Conservation (phyloP, 768 basidiomycete species). For the Arthromyces matolae region DNA sequence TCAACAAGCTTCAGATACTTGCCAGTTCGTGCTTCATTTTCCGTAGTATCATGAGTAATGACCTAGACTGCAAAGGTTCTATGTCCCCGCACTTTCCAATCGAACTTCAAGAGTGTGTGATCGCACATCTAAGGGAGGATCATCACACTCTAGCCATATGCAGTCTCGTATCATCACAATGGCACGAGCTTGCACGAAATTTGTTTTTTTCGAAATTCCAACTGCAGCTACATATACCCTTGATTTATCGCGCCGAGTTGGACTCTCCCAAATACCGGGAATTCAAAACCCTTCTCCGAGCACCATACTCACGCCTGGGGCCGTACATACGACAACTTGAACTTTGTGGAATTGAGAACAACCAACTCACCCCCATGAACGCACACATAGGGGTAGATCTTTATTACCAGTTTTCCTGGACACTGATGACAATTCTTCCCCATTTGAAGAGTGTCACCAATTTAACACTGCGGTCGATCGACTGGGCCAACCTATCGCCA, state of each 20-base stretch:
- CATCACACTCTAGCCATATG: not conserved
- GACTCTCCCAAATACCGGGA: fast-evolving
- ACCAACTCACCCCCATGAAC: too few species aligned
- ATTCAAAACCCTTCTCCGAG: not conserved
- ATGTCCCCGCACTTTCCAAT: not conserved
- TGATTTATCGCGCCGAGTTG: too few species aligned
- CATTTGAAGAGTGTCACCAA: not conserved
- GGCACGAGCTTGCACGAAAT: not conserved
- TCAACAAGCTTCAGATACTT: too few species aligned
- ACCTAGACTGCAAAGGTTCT: too few species aligned
- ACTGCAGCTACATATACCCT: not conserved
- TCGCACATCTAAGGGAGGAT: not conserved
- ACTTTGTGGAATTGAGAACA: not conserved
- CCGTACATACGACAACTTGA: not conserved
- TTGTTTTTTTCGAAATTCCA: not conserved
- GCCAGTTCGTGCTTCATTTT: too few species aligned
- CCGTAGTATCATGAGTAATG: too few species aligned
- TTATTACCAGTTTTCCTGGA: not conserved
- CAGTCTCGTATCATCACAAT: constrained; percentile 1
- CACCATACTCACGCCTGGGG: not conserved
- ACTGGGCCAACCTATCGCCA: not conserved
- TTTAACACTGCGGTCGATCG: not conserved
- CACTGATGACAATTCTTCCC: not conserved
- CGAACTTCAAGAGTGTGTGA: not conserved
- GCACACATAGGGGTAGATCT: not conserved